A percentile compares a stretch with the other conserved stretches of the same genome.
Evolutionary conservation across 352 stramenopile species (phyloP).

Genomic region (Hyaloperonospora brassicae): DNA sequence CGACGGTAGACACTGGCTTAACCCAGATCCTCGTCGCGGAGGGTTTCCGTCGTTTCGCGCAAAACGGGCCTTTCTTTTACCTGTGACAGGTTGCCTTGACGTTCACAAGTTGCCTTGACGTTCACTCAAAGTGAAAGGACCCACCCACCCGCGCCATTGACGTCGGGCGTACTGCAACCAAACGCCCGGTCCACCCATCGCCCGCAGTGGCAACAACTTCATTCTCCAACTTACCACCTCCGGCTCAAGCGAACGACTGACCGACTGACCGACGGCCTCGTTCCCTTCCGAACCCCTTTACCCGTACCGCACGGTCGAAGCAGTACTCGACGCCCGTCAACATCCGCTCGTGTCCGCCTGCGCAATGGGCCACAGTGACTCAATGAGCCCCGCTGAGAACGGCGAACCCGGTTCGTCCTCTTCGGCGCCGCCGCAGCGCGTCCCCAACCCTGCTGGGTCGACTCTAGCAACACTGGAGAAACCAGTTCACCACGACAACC

Average conservation of each 20-base stretch:
- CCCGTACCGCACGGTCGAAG: too few species aligned
- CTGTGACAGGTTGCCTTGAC: slow-evolving; percentile 20
- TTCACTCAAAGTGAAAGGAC: slow-evolving; percentile 15
- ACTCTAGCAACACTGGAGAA: slow-evolving; percentile 26
- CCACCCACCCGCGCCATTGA: slow-evolving; percentile 10
- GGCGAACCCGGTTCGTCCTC: slow-evolving; percentile 9
- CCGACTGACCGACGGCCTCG: slow-evolving; percentile 14
- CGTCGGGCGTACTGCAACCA: slow-evolving; percentile 29
- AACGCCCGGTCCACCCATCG: slow-evolving; percentile 13
- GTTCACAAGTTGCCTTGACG: slow-evolving; percentile 13
- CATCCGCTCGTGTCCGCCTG: background rate
- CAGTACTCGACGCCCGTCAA: slow-evolving; percentile 9
- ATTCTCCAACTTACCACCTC: slow-evolving; percentile 44
- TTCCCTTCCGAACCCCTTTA: slow-evolving; percentile 7
- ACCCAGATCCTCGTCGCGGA: slow-evolving; percentile 14
- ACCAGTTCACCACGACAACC: slow-evolving; percentile 32
- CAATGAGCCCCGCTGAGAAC: slow-evolving; percentile 37
- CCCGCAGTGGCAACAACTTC: slow-evolving; percentile 19
- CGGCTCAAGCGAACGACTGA: slow-evolving; percentile 30
- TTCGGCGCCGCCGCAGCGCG: slow-evolving; percentile 8
- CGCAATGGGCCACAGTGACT: slow-evolving; percentile 34
- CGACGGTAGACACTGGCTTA: slow-evolving; percentile 16
- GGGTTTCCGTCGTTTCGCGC: slow-evolving; percentile 29
- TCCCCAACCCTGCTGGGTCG: slow-evolving; percentile 5
- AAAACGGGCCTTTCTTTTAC: slow-evolving; percentile 17